Base-by-base conservation (phyloP, 164 flowering plant species). In the Nymphaea colorata region DNA sequence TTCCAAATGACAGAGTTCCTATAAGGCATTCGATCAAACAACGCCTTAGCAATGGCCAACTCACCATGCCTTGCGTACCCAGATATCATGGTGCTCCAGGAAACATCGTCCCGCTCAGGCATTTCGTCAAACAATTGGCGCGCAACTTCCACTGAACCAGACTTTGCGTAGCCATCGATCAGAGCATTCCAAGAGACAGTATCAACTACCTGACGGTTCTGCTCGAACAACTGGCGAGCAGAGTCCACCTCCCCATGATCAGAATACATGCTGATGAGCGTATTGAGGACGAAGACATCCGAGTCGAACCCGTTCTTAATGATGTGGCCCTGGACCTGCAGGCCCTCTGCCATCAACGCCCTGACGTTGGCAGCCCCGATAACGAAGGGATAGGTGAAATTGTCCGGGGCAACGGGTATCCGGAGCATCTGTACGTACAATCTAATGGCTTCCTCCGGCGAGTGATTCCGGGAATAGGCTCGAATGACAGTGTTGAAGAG, bases 141-240 rank as follows among this genome's bases (percentile, higher is more conserved):
- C 1, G 79, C 81, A n/a, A 64, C 4, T 45, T 66, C 73, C 51
- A 78, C 41, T 16, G 66, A 70, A 43, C 79, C 81, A 16, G 61
- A 74, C 67, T 78, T 76, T 51, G 68, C 72, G 44, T 71, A 76
- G 42, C 77, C 81, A 66, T 76, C 76, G 53, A 80, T 76, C 43
- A 80, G 67, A 44, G 79, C 73, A 66, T 78, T 80, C 79, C 78
- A 78, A 42, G 81, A 76, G 8, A 77, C 77, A 66, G 78, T 67
- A 67, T 77, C 83, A 36, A 68, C 61, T 1, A 14, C 5, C 0
- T 17, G 64, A 15, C 69, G 64, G 61, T 74, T 70, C 10, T 5
- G 16, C 41, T 72, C 78, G 66, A 80, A 80, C 76, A 80, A 60
- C n/a, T 6, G 53, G 36, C 57, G 66, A 12, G 76, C 74, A 18